Evolutionary conservation across 495 filamentous ascomycete genomes (phyloP), one percentile per base, ranked within the genome.

Genomic region (Elasticomyces elasticus): DNA sequence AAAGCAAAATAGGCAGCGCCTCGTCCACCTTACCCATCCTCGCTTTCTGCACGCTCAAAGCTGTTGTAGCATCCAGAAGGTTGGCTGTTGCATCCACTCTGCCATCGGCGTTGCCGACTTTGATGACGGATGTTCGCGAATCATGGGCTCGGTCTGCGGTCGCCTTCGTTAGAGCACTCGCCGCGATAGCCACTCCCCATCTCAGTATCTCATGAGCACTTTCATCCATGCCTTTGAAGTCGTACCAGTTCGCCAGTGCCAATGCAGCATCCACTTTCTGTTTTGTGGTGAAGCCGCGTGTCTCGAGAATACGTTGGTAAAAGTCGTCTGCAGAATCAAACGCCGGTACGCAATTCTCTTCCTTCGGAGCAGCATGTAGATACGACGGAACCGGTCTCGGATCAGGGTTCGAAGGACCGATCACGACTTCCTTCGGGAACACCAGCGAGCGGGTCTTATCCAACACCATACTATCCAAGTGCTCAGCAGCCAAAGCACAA

Each of bases 1-100:
- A 92, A 45, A 92, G 78, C 62, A 91, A 83, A 41, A 95, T 85
- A n/a, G 89, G 85, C 1, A 98, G 75, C 12, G 91, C 87, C 4
- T 69, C 65, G 22, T 75, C 63, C 27, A 84, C 59, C 55, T 87
- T 74, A 24, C 74, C 80, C 51, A 72, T 76, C 11, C 78, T 74
- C 23, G 92, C 91, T 48, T 83, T 76, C 69, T 89, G 83, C 19
- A 84, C 80, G 0, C 83, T 89, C 10, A 91, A 71, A 46, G 85
- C 82, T 0, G 88, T 95, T 28, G 84, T 78, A 5, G 87, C 79
- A 25, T 71, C 73, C 27, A 95, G 69, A 22, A 94, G 64, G 62
- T 95, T 94, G 19, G 75, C 71, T 6, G 86, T 85, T 6, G 85
- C 77, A 1, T 68, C n/a, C n/a, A n/a, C n/a, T n/a, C n/a, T n/a